A percentile compares a stretch with the other conserved stretches of the same genome.
Evolutionary conservation across 2,329 filamentous ascomycete species (phyloP).

Genomic region (Phaeosphaeriaceae sp.): DNA sequence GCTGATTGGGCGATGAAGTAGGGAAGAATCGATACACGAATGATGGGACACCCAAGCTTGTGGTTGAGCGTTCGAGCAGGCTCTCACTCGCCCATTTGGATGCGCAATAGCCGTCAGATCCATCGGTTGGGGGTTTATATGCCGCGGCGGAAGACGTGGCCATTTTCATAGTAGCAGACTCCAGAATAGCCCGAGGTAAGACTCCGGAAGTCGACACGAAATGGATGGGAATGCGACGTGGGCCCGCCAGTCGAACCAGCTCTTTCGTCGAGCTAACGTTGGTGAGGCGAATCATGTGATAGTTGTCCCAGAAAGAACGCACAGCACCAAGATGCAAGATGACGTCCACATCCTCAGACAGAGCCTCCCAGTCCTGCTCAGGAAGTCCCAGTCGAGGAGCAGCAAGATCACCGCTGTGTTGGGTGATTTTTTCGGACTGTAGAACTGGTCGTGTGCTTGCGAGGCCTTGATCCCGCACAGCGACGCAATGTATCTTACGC

Average conservation of each 20-base stretch:
- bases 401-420: not conserved
- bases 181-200: not conserved
- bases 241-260: constrained; percentile 11
- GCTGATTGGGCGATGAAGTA: too few species aligned
- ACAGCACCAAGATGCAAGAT: constrained; percentile 31
- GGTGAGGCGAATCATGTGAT: constrained; percentile 19
- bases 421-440: not conserved
- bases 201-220: constrained; percentile 8
- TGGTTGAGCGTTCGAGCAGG: constrained; percentile 38
- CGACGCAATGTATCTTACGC: constrained; percentile 14
- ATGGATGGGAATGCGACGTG: constrained; percentile 19
- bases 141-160: not conserved
- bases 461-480: constrained; percentile 31
- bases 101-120: constrained; percentile 46
- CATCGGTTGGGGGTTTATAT: constrained; percentile 27
- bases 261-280: constrained; percentile 26
- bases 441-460: not conserved
- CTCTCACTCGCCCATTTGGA: constrained; percentile 52
- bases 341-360: constrained; percentile 45
- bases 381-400: constrained; percentile 48
- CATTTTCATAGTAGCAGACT: not conserved
- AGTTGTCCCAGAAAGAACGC: constrained; percentile 31
- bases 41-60: constrained; percentile 1
- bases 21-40: constrained; percentile 7
- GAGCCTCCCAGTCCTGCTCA: constrained; percentile 21